Evolutionary conservation across 2,329 filamentous ascomycete species (phyloP).

Genomic region (Aspergillus novoparasiticus): DNA sequence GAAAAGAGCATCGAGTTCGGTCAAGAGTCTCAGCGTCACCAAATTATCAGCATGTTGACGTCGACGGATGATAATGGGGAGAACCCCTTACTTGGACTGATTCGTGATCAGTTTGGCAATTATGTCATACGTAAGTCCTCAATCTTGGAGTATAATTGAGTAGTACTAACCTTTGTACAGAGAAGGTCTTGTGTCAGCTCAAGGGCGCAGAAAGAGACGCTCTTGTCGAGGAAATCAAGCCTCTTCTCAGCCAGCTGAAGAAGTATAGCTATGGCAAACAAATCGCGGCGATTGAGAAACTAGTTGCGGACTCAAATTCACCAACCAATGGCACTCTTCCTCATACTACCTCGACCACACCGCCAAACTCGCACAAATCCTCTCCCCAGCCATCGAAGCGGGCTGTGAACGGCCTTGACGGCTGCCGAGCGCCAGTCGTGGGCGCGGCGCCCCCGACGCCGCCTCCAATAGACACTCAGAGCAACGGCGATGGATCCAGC

Average conservation of each 20-base stretch:
- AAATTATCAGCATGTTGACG: conserved; percentile 68
- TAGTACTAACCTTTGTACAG: conserved; percentile 51
- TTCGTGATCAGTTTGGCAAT: conserved; percentile 91
- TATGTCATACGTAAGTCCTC: conserved; percentile 86
- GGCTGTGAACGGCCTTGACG: conserved; percentile 35
- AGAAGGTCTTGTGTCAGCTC: conserved; percentile 73
- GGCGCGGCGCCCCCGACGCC: conserved; percentile 64
- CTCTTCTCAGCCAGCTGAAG: conserved; percentile 63
- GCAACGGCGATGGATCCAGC: conserved; percentile 53
- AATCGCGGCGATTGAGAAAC: conserved; percentile 64
- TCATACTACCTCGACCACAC: conserved; percentile 38
- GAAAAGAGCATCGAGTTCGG: conserved; percentile 85
- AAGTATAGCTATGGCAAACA: conserved; percentile 68
- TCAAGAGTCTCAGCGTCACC: conserved; percentile 66
- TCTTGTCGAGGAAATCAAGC: conserved; percentile 66
- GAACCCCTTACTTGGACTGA: conserved; percentile 71
- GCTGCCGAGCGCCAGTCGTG: conserved; percentile 52
- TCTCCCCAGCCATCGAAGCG: conserved; percentile 40
- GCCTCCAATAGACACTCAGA: conserved; percentile 70
- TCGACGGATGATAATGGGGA: conserved; percentile 65
- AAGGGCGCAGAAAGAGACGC: conserved; percentile 61
- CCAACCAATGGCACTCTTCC: conserved; percentile 24
- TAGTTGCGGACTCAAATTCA: conserved; percentile 47
- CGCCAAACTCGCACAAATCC: conserved; percentile 43
- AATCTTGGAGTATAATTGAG: background rate